Evolutionary conservation across 2,329 filamentous ascomycete species (phyloP), one percentile per base, ranked within the genome.

Genomic region (Aspergillus neoniger): DNA sequence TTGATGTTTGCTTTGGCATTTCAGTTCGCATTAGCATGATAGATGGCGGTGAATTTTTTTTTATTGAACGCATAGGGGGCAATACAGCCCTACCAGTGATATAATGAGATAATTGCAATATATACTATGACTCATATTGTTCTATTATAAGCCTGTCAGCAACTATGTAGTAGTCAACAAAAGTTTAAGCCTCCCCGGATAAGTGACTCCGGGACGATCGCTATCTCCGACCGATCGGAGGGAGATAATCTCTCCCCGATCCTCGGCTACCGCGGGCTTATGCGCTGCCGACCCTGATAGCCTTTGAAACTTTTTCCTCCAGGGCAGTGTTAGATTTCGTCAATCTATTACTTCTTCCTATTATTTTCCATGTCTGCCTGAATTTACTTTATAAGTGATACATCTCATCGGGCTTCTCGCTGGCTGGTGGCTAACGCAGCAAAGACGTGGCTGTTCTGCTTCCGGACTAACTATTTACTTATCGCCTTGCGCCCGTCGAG

Each of bases 1-100:
- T 57, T 64, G 49, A 54, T 58, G 17, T 55, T 59, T 43, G 41
- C 43, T 54, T 39, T 62, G 49, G n/a, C 21, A 36, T 36, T 43
- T 41, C 39, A 41, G 15, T 47, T 57, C 44, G 39, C 21, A 30
- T 48, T 57, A 60, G 59, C 58, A 62, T 59, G 56, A 61, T 65
- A 64, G 63, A 63, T 28, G 39, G 43, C 30, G 50, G 57, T 58
- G 52, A 36, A 23, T 23, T 23, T 23, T 30, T 32, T 59, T 60
- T 28, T 55, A 28, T 17, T 55, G 19, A 12, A 17, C 25, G 23
- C 51, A 41, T 23, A 15, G 10, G 23, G 23, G 23, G 7, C 21
- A 55, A 44, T 23, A 21, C 21, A 44, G 9, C 39, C 17, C 36
- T 21, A 38, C 52, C n/a, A 43, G 36, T 23, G 21, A 48, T 15